Evolutionary conservation across 202 grass and related monocot genomes (phyloP).

Genomic region (Schoenoplectus triqueter): DNA sequence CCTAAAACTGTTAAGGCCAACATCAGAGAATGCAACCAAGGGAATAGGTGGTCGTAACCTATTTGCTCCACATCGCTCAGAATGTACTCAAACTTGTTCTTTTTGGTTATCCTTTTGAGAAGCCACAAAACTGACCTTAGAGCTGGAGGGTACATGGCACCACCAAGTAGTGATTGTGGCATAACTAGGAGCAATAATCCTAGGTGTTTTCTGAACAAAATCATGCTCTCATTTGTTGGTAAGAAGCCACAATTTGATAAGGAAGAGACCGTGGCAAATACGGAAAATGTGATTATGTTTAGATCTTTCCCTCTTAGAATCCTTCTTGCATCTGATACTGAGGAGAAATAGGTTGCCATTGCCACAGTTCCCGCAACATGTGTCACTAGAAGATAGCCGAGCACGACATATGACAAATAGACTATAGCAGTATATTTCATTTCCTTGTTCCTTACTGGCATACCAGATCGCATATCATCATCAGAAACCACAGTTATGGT

Average conservation of each 20-base stretch:
- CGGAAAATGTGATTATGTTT: conserved; percentile 50
- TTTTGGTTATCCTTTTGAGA: conserved; percentile 29
- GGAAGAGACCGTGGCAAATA: conserved; percentile 65
- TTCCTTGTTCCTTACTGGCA: conserved; percentile 29
- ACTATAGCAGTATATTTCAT: conserved; percentile 42
- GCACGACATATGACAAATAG: conserved; percentile 48
- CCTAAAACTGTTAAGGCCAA: conserved; percentile 39
- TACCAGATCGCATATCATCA: conserved; percentile 5
- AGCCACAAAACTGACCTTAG: conserved; percentile 52
- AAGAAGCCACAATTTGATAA: conserved; percentile 62
- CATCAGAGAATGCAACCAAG: conserved; percentile 49
- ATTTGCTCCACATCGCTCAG: conserved; percentile 28
- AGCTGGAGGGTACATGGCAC: conserved; percentile 58
- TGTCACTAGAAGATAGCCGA: conserved; percentile 42
- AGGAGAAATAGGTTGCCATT: conserved; percentile 42
- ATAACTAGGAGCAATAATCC: conserved; percentile 61
- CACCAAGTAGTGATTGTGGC: conserved; percentile 54
- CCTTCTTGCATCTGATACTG: conserved; percentile 31
- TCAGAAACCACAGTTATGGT: neutral
- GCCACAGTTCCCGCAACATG: conserved; percentile 40
- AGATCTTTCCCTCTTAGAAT: conserved; percentile 51
- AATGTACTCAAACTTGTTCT: conserved; percentile 43
- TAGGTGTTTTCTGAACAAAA: conserved; percentile 43
- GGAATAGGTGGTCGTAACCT: conserved; percentile 57
- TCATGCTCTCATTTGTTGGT: conserved; percentile 78